phyloP scores from a whole-genome alignment of 139 green algal species.

The Coelastrella sp. region DNA sequence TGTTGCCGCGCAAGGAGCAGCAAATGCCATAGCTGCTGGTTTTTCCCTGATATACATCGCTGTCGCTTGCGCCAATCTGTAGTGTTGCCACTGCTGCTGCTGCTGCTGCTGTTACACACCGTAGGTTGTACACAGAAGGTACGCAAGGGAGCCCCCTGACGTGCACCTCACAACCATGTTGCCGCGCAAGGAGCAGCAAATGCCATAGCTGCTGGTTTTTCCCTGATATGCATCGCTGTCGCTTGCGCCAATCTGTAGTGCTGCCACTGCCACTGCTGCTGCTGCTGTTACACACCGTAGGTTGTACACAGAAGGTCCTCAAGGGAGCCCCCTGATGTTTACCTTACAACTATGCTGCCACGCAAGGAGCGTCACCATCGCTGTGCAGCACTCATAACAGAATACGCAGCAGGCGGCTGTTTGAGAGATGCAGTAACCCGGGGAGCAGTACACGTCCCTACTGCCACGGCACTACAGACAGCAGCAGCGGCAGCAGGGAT shows the following conservation, averaged over 20 bases:
- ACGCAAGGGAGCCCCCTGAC: no score
- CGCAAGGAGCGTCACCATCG: slow-evolving; percentile 55
- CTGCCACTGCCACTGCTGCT: not conserved
- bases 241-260: no score
- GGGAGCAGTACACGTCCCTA: slow-evolving; percentile 34
- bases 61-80: no score
- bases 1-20: no score
- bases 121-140: no score
- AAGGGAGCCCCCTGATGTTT: slow-evolving; percentile 46
- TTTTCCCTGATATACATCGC: no score
- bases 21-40: no score
- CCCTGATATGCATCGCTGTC: no score
- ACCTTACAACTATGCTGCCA: slow-evolving; percentile 51
- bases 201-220: no score
- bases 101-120: not conserved
- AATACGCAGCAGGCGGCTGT: slow-evolving; percentile 48
- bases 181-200: no score
- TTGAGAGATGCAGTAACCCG: slow-evolving; percentile 54
- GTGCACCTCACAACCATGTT: no score
- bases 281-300: not conserved
- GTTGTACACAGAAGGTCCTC: slow-evolving; percentile 33
- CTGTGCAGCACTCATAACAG: slow-evolving; percentile 52
- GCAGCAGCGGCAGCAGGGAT: not conserved
- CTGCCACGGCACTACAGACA: not conserved
- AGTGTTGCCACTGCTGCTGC: not conserved